phyloP scores from a whole-genome alignment of 345 rosid species.

The Eucalyptus coolabah region DNA sequence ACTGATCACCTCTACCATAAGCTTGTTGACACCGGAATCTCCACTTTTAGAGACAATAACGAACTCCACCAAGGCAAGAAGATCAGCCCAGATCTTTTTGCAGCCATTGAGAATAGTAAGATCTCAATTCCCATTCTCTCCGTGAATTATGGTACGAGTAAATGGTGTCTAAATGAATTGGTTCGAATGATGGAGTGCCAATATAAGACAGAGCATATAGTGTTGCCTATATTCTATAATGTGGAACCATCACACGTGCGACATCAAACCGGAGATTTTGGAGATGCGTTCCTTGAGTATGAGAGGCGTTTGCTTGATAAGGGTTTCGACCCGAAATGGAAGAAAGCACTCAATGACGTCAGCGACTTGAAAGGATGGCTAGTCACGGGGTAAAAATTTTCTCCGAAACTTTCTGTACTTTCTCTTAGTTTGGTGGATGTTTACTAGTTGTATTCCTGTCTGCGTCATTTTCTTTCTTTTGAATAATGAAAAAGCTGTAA shows the following conservation, averaged over 20 bases:
- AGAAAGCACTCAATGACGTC: background rate
- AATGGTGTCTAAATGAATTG: background rate
- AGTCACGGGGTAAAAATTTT: fast-evolving
- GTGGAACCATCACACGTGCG: background rate
- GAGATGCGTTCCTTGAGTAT: fast-evolving
- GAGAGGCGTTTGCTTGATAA: fast-evolving
- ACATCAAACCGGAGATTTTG: fast-evolving
- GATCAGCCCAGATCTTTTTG: no score
- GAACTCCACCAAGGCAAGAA: background rate
- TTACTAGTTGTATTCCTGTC: background rate
- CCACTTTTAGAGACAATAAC: fast-evolving
- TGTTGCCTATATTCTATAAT: background rate
- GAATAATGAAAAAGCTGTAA: background rate
- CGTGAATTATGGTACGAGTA: background rate
- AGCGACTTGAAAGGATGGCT: background rate
- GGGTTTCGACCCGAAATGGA: background rate
- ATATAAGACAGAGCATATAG: background rate
- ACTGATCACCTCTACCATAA: background rate
- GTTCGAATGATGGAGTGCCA: background rate
- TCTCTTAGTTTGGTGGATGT: background rate
- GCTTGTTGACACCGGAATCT: background rate
- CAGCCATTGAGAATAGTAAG: background rate
- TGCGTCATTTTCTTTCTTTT: background rate
- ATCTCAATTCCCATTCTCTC: background rate
- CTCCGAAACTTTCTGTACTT: background rate